Percentiles rank a stretch among this genome's conserved stretches.
phyloP scores from a whole-genome alignment of 345 rosid genomes.

The Nephelium lappaceum region DNA sequence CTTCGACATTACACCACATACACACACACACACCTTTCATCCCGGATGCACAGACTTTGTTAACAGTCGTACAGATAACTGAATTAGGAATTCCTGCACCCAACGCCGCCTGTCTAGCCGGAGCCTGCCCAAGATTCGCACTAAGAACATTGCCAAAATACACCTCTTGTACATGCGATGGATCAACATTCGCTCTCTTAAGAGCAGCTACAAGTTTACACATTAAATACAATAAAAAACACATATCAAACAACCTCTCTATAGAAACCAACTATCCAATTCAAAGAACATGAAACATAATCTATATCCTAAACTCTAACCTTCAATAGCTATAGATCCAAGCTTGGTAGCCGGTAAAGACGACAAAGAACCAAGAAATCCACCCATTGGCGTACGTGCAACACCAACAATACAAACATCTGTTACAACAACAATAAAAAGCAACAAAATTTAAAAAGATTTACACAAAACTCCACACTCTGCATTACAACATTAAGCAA shows the following conservation, averaged over 20 bases:
- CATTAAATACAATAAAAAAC: constrained; percentile 9
- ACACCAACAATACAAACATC: constrained; percentile 99
- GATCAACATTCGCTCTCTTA: constrained; percentile 83
- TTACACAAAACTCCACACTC: too few relatives aligned
- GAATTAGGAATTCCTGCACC: constrained; percentile 94
- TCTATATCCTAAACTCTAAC: constrained; percentile 28
- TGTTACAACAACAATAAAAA: constrained; percentile 28
- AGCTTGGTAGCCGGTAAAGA: constrained; percentile 91
- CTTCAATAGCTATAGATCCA: constrained; percentile 86
- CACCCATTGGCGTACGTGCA: constrained; percentile 98
- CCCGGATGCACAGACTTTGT: constrained; percentile 99
- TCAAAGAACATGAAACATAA: neutral
- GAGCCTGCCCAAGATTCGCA: constrained; percentile 98
- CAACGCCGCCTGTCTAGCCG: constrained; percentile 97
- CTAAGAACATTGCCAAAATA: constrained; percentile 92
- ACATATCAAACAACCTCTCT: constrained; percentile 1
- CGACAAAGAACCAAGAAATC: constrained; percentile 84
- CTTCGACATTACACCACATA: neutral
- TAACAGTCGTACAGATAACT: constrained; percentile 84
- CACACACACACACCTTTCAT: constrained; percentile 73
- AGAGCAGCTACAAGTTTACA: constrained; percentile 70
- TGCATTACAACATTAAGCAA: too few relatives aligned
- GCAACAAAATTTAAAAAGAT: constrained; percentile 9
- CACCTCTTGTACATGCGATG: constrained; percentile 91
- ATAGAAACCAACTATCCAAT: neutral